phyloP scores from a whole-genome alignment of 2,329 filamentous ascomycete species.

The Westerdykella aurantiaca region DNA sequence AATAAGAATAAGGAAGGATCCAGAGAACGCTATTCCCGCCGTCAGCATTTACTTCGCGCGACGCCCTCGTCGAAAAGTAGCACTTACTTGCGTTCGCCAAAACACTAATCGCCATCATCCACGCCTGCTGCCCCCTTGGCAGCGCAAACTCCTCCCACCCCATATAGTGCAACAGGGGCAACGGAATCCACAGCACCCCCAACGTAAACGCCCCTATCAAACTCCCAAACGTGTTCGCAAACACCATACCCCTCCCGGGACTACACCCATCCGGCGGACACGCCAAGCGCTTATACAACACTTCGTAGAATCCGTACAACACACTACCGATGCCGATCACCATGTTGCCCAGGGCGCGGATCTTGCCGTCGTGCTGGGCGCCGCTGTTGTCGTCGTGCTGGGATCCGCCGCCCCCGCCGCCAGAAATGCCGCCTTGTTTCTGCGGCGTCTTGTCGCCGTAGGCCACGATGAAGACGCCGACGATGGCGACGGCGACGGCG shows the following conservation, averaged over 20 bases:
- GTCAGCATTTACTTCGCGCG: background rate
- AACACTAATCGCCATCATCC: constrained; percentile 74
- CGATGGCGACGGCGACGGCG: constrained; percentile 79
- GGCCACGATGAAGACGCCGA: constrained; percentile 87
- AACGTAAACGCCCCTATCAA: constrained; percentile 84
- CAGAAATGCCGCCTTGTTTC: constrained; percentile 52
- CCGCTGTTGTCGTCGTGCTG: constrained; percentile 32
- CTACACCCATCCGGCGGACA: constrained; percentile 87
- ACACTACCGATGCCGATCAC: constrained; percentile 88
- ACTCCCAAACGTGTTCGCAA: constrained; percentile 87
- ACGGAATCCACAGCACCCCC: constrained; percentile 80
- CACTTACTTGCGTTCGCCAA: constrained; percentile 72
- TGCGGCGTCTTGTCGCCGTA: constrained; percentile 67
- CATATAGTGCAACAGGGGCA: constrained; percentile 74
- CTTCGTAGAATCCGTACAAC: constrained; percentile 94
- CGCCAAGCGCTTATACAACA: constrained; percentile 87
- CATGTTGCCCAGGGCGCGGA: constrained; percentile 76
- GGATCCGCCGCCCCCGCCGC: constrained; percentile 49
- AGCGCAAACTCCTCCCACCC: constrained; percentile 79
- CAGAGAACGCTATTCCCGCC: constrained; percentile 62
- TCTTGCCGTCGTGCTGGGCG: constrained; percentile 51
- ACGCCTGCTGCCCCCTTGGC: constrained; percentile 69
- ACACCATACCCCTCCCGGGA: constrained; percentile 85
- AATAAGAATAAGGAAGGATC: constrained; percentile 88
- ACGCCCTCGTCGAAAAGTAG: background rate